Evolutionary conservation across 169 alveolate genomes (phyloP).

Genomic region (Blepharisma undulans): DNA sequence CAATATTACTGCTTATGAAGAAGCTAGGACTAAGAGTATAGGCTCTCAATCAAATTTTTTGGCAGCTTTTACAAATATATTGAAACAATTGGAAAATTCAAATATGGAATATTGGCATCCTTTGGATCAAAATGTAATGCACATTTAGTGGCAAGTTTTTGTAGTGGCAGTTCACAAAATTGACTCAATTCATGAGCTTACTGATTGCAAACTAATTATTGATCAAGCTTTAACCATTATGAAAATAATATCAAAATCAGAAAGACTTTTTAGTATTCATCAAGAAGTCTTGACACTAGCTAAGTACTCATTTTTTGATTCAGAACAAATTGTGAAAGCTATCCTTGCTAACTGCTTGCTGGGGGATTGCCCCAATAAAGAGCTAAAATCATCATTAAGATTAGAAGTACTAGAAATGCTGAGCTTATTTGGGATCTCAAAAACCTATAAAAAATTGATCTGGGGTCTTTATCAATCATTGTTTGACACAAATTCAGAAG

Average conservation of each 20-base stretch:
- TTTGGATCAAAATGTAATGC: slow-evolving; percentile 15
- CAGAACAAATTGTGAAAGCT: not conserved
- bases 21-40: not conserved
- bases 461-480: not conserved
- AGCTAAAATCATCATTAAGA: not conserved
- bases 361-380: not conserved
- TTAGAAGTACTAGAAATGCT: not conserved
- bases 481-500: not conserved
- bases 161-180: not conserved
- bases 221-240: not conserved
- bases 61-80: not conserved
- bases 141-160: slow-evolving; percentile 28
- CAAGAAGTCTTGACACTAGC: not conserved
- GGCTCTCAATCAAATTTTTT: not conserved
- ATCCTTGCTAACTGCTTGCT: not conserved
- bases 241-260: not conserved
- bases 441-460: too few relatives aligned
- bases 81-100: not conserved
- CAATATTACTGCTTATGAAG: not conserved
- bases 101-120: slow-evolving; percentile 30
- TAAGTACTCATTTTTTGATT: not conserved
- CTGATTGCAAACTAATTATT: not conserved
- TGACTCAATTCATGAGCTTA: not conserved
- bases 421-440: not conserved
- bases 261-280: not conserved